Conservation (phyloP, 352 stramenopile genomes). For the Aphanomyces astaci region DNA sequence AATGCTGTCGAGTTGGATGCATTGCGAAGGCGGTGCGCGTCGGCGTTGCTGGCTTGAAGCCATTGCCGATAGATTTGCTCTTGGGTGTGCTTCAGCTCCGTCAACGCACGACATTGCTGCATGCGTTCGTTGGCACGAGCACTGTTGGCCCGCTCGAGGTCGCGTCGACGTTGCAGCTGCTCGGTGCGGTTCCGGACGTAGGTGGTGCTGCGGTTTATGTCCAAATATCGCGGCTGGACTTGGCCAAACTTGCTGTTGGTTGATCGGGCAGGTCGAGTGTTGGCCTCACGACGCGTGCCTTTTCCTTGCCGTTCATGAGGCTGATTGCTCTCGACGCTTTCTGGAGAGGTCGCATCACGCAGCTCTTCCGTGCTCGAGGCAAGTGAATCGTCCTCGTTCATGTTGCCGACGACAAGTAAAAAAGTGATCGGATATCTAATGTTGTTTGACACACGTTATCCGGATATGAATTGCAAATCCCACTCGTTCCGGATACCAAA, state of each 20-base stretch:
- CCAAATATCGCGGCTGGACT: constrained; percentile 8
- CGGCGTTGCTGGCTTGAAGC: constrained; percentile 2
- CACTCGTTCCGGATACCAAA: too few relatives aligned
- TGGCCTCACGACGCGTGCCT: background rate
- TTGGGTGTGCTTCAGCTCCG: background rate
- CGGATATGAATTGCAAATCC: too few relatives aligned
- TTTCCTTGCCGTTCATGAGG: background rate
- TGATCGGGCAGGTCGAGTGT: background rate
- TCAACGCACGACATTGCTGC: background rate
- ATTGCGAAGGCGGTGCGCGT: background rate
- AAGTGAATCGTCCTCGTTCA: background rate
- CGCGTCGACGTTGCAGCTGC: background rate
- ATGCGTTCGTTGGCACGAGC: background rate
- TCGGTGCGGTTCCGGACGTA: constrained; percentile 9
- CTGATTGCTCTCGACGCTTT: background rate
- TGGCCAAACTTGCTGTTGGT: background rate
- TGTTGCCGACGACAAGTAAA: background rate
- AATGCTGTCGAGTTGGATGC: background rate
- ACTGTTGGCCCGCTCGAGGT: constrained; percentile 10
- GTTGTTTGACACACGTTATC: too few relatives aligned
- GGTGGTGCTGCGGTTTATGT: background rate
- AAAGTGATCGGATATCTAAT: background rate
- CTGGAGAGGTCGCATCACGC: background rate
- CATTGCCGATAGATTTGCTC: background rate
- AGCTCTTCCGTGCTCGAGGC: background rate